Evolutionary conservation across 495 filamentous ascomycete genomes (phyloP), one percentile per base, ranked within the genome.

Genomic region (Penicillium turbatum): DNA sequence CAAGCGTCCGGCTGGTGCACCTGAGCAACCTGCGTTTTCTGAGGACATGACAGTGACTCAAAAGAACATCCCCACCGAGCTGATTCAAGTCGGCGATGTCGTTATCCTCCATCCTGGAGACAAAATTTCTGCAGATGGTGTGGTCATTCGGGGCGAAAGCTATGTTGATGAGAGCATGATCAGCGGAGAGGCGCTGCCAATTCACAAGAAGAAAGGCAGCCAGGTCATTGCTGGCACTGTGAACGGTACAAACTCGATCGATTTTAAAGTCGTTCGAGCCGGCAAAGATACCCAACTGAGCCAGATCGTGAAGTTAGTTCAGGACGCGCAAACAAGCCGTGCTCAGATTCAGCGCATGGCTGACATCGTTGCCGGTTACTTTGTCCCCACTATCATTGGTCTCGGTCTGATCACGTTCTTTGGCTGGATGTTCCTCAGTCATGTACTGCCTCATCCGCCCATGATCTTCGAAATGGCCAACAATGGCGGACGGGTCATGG

Each of bases 141-240:
- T 82, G 31, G 83, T 99, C 42, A 88, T 90, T 39, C 79, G 85
- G 26, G 93, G 93, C 9, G 89, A 97, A 70, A 92, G 88, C 21
- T 96, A 92, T 64, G 83, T 97, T 36, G 90, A 99, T 61, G 93
- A 99, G 67, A 95, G 90, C 64, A 97, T 97, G 95, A 91, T 99
- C 36, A 99, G 95, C 11, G 93, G 93, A 48, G 93, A 99, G 73
- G 86, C 92, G 2, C 87, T 96, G 74, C 91, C 92, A 0, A 90
- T 97, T 32, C 82, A 88, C 54, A 99, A 97, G 67, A 81, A 79
- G 50, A 87, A 88, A 59, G 90, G 89, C 2, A 85, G 82, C 63
- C 66, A 82, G 37, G 71, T 97, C 35, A 91, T 97, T 64, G 93
- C 90, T n/a, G 93, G 93, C 8, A 99, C 93, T 5, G 92, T 99